Evolutionary conservation across 352 stramenopile species (phyloP), one percentile per base, ranked within the genome.

Genomic region (Phytopythium cucurbitacearum): DNA sequence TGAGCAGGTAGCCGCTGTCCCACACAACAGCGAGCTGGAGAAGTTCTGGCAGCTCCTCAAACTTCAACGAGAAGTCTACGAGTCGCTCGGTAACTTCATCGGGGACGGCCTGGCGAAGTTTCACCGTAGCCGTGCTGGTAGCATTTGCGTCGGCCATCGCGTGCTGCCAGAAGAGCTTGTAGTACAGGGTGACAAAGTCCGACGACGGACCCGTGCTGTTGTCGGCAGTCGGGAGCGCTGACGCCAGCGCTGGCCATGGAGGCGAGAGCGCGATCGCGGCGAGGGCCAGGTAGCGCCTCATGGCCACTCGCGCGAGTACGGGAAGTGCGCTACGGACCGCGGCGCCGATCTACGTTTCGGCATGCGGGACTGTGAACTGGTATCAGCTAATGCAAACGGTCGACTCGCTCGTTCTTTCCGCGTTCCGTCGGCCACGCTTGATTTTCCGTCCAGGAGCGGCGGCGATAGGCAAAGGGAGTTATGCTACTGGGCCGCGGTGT

Each of bases 1-100:
- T 51, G 0, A 51, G 7, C 11, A 57, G 51, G 56, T 74, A 77
- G n/a, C 68, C 68, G 7, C 41, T 53, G n/a, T 74, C 65, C 68
- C 68, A 77, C 6, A 66, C 34, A 0, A 62, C 35, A 10, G 59
- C 59, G n/a, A 47, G 53, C 35, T 66, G 59, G 41, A 60, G 45
- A 1, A 62, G 40, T 12, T 42, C 35, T 5, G 48, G 48, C 12
- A 62, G 48, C 0, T 15, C 16, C 16, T 57, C 48, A 38, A 62
- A 62, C 3, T 7, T 28, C 9, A 58, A 43, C 16, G 52, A 58
- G 36, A 36, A 58, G 16, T 13, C 9, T 4, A 11, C 6, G 1
- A 56, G 38, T 11, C 5, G 8, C 38, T 56, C 40, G 13, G n/a
- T 28, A 21, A 56, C 12, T 13, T 56, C 48, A 7, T 45, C 35